These are phyloP conservation scores for Pythium coloratum DNA, from an alignment of 352 stramenopile species.

Conservation along the genomic window DNA sequence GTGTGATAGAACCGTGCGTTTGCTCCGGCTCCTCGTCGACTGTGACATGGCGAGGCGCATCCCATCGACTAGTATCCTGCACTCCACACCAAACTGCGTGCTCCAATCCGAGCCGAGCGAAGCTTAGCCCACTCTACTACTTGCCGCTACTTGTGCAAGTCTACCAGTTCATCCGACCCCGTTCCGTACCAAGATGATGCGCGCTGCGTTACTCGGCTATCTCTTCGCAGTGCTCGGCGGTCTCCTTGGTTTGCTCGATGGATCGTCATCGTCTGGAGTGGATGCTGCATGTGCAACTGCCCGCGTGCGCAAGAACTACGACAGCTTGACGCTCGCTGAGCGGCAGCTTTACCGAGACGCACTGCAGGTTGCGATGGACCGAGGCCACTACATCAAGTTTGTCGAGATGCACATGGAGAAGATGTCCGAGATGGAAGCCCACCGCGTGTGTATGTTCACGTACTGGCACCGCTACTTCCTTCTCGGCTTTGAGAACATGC, in stretches of 20 bases:
- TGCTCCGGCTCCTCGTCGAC: not conserved
- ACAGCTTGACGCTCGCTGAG: conserved; percentile 19
- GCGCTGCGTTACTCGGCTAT: conserved; percentile 3
- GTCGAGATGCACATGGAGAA: conserved; percentile 57
- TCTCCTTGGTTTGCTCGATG: conserved; percentile 4
- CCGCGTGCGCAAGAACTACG: conserved; percentile 27
- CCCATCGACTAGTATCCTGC: not conserved
- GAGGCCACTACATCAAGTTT: conserved; percentile 40
- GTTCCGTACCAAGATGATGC: not conserved
- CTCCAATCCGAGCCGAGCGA: not conserved
- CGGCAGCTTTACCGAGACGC: conserved; percentile 16
- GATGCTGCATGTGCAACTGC: conserved; percentile 15
- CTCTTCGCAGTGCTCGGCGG: conserved; percentile 11
- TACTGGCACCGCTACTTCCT: conserved; percentile 74
- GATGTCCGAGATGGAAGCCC: conserved; percentile 45
- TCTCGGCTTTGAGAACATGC: conserved; percentile 74
- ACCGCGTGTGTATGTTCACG: conserved; percentile 64
- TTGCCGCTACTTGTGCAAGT: conserved; percentile 14
- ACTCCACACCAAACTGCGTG: not conserved
- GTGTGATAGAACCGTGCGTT: not conserved
- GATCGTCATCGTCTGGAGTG: not conserved
- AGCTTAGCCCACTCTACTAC: conserved; percentile 18
- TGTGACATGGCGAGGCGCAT: not conserved
- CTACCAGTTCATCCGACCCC: not conserved
- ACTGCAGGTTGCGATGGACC: conserved; percentile 25